Evolutionary conservation across 805 yeast species (phyloP).

Genomic region (Ogataea populi-albae): DNA sequence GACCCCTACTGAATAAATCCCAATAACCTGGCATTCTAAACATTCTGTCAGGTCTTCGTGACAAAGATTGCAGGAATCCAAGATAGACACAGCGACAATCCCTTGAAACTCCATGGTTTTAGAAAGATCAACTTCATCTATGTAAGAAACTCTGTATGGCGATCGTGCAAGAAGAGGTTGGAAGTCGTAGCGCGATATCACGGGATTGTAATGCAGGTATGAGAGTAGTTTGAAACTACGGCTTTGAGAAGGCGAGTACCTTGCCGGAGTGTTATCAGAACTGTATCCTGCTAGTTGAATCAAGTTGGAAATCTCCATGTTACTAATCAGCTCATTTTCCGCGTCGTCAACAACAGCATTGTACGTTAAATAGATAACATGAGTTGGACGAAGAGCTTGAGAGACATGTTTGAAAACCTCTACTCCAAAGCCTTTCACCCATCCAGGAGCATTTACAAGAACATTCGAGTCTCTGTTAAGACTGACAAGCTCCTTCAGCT

Average conservation of each 20-base stretch:
- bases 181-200: slow-evolving; percentile 35
- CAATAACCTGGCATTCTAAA: slow-evolving; percentile 43
- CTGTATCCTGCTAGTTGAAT: slow-evolving; percentile 36
- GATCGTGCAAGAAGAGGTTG: slow-evolving; percentile 38
- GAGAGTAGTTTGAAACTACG: slow-evolving; percentile 49
- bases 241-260: slow-evolving; percentile 50
- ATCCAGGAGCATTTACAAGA: slow-evolving; percentile 79
- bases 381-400: slow-evolving; percentile 46
- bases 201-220: slow-evolving; percentile 47
- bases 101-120: slow-evolving; percentile 26
- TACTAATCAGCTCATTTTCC: slow-evolving; percentile 29
- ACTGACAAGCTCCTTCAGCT: slow-evolving; percentile 41
- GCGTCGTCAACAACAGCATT: slow-evolving; percentile 31
- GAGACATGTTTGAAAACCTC: slow-evolving; percentile 55
- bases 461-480: slow-evolving; percentile 29
- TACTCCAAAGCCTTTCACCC: slow-evolving; percentile 86
- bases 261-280: slow-evolving; percentile 20
- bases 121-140: slow-evolving; percentile 13
- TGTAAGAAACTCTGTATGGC: slow-evolving; percentile 42
- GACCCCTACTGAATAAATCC: slow-evolving; percentile 33
- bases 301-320: slow-evolving; percentile 24
- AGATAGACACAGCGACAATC: slow-evolving; percentile 34
- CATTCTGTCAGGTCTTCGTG: slow-evolving; percentile 33
- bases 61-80: slow-evolving; percentile 34
- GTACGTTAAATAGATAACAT: slow-evolving; percentile 54